These are phyloP conservation scores for Maudiozyma pseudohumilis DNA, from an alignment of 805 yeast species.

Conservation along the genomic window DNA sequence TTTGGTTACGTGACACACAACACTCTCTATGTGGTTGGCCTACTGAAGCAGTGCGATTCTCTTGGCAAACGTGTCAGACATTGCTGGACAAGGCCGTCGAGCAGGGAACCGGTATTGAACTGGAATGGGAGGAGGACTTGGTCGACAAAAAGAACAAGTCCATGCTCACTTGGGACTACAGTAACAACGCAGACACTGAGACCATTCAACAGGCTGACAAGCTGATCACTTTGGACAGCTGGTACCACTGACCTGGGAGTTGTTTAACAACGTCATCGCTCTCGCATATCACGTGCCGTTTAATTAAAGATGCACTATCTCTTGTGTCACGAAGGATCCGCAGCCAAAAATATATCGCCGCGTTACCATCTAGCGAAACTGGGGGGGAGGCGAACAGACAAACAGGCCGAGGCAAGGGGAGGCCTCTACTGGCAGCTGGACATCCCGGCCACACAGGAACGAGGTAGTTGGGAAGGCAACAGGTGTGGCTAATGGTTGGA, in stretches of 20 bases:
- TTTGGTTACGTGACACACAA: constrained; percentile 56
- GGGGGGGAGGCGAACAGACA: too few relatives aligned
- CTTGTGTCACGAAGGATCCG: too few relatives aligned
- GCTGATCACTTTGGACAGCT: constrained; percentile 20
- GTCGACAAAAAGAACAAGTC: constrained; percentile 24
- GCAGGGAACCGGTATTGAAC: constrained; percentile 35
- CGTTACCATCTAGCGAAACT: too few relatives aligned
- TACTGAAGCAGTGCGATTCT: constrained; percentile 59
- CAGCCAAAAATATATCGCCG: too few relatives aligned
- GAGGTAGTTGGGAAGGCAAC: too few relatives aligned
- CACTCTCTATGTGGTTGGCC: constrained; percentile 85
- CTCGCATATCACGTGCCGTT: too few relatives aligned
- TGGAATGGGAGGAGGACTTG: constrained; percentile 50
- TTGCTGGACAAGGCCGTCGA: constrained; percentile 39
- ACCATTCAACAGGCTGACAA: neutral
- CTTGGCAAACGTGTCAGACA: constrained; percentile 91
- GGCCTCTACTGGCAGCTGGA: too few relatives aligned
- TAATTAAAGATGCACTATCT: too few relatives aligned
- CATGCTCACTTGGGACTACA: constrained; percentile 2
- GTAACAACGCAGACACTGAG: neutral
- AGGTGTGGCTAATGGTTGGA: too few relatives aligned
- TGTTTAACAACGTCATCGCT: neutral
- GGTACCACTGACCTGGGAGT: constrained; percentile 6
- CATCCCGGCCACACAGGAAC: too few relatives aligned
- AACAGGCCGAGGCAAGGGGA: too few relatives aligned